Evolutionary conservation across 371 early-diverging fungal genomes (phyloP).

Genomic region (Choanephora cucurbitarum): DNA sequence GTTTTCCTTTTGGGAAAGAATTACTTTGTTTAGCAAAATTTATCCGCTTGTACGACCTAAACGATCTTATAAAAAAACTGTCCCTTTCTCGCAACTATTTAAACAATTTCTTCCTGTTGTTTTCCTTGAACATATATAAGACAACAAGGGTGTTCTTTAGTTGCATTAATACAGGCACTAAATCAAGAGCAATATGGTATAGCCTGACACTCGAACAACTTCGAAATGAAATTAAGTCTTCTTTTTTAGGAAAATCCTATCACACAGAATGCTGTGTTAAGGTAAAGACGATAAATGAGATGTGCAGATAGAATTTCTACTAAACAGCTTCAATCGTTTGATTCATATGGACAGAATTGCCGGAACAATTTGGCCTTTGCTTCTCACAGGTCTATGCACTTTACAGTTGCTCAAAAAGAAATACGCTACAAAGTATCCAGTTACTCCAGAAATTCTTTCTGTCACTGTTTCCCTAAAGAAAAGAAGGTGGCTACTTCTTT

Average conservation of each 20-base stretch:
- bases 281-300: too few relatives aligned
- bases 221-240: conserved; percentile 4
- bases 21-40: neutral
- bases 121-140: too few relatives aligned
- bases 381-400: conserved; percentile 5
- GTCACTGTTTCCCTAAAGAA: conserved; percentile 10
- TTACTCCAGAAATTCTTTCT: conserved; percentile 3
- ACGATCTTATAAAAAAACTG: neutral
- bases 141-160: too few relatives aligned
- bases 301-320: neutral
- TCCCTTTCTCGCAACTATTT: neutral
- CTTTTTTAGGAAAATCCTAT: too few relatives aligned
- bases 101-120: neutral
- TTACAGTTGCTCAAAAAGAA: conserved; percentile 4
- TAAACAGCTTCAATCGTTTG: neutral
- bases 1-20: conserved; percentile 13
- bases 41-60: neutral
- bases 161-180: too few relatives aligned
- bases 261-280: neutral
- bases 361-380: conserved; percentile 2
- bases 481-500: conserved; percentile 3
- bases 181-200: too few relatives aligned
- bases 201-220: neutral
- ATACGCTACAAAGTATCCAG: conserved; percentile 11
- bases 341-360: neutral